Evolutionary conservation across 768 basidiomycete genomes (phyloP).

Genomic region (Russula olivacea): DNA sequence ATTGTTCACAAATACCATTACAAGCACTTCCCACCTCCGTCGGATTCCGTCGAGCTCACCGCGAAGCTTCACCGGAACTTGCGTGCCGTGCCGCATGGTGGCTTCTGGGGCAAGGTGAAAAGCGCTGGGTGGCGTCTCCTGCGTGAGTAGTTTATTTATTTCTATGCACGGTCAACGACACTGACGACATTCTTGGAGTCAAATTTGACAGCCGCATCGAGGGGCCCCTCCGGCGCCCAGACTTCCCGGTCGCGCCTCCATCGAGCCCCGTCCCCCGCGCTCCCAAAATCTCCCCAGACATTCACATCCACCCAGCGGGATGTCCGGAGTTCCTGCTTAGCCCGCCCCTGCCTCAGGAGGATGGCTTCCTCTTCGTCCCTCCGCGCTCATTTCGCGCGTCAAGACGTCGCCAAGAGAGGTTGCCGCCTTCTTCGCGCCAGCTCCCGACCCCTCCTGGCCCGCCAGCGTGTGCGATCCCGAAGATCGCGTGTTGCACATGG

Average conservation of each 20-base stretch:
- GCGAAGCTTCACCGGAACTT: constrained; percentile 1
- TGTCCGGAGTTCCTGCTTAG: background rate
- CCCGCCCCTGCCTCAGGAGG: background rate
- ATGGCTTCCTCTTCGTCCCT: constrained; percentile 13
- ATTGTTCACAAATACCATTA: background rate
- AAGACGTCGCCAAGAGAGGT: background rate
- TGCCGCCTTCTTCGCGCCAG: background rate
- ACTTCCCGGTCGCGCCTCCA: constrained; percentile 17
- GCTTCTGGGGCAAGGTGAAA: constrained; percentile 13
- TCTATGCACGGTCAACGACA: background rate
- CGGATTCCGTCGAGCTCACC: background rate
- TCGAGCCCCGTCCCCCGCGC: background rate
- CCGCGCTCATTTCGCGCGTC: background rate
- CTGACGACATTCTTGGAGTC: background rate
- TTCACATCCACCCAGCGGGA: background rate
- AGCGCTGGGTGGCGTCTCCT: constrained; percentile 8
- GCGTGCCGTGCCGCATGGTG: background rate
- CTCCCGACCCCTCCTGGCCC: constrained; percentile 12
- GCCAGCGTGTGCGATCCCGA: background rate
- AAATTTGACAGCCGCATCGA: background rate
- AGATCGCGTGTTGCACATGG: background rate
- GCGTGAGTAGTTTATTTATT: background rate
- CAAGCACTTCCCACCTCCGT: constrained; percentile 2
- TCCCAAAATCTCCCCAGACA: constrained; percentile 3
- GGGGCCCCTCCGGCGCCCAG: background rate